A percentile compares a stretch with the other conserved stretches of the same genome.
Conservation (phyloP, 2,329 filamentous ascomycete species). For the Exserohilum turcica region DNA sequence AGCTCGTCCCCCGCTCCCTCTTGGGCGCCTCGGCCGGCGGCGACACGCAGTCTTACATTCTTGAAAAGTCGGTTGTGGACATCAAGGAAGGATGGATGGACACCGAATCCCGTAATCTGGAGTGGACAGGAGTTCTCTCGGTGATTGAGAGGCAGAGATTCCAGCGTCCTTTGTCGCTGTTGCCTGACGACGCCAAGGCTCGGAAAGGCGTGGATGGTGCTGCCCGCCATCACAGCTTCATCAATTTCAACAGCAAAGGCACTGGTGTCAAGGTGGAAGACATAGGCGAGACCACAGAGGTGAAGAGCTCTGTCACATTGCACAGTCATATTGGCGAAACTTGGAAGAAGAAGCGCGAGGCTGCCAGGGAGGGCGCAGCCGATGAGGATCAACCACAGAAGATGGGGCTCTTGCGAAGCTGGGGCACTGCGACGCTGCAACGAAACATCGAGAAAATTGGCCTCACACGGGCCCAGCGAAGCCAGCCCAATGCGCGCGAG, state of each 20-base stretch:
- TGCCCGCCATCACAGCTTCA: slow-evolving; percentile 40
- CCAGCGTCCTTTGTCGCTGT: slow-evolving; percentile 51
- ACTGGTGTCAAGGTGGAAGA: slow-evolving; percentile 38
- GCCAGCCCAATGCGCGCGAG: slow-evolving; percentile 78
- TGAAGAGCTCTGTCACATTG: slow-evolving; percentile 75
- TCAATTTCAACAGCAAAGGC: slow-evolving; percentile 32
- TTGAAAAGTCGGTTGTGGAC: slow-evolving; percentile 80
- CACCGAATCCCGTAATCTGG: slow-evolving; percentile 79
- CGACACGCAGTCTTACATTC: slow-evolving; percentile 77
- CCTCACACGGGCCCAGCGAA: slow-evolving; percentile 75
- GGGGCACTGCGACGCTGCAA: slow-evolving; percentile 74
- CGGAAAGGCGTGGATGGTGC: slow-evolving; percentile 40
- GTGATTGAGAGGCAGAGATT: slow-evolving; percentile 79
- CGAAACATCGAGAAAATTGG: slow-evolving; percentile 80
- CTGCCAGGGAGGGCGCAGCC: slow-evolving; percentile 45
- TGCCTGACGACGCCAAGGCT: slow-evolving; percentile 31
- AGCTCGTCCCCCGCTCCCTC: slow-evolving; percentile 71
- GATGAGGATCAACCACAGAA: slow-evolving; percentile 56
- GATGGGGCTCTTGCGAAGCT: slow-evolving; percentile 63
- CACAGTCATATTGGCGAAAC: slow-evolving; percentile 73
- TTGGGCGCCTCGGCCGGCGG: slow-evolving; percentile 64
- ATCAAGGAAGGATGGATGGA: slow-evolving; percentile 82
- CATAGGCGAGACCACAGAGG: slow-evolving; percentile 61
- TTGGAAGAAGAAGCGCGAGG: slow-evolving; percentile 56
- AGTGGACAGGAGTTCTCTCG: slow-evolving; percentile 79